Percentiles rank a stretch among this genome's conserved stretches.
phyloP scores from a whole-genome alignment of 2,329 filamentous ascomycete genomes.

The Xylaria sp. region DNA sequence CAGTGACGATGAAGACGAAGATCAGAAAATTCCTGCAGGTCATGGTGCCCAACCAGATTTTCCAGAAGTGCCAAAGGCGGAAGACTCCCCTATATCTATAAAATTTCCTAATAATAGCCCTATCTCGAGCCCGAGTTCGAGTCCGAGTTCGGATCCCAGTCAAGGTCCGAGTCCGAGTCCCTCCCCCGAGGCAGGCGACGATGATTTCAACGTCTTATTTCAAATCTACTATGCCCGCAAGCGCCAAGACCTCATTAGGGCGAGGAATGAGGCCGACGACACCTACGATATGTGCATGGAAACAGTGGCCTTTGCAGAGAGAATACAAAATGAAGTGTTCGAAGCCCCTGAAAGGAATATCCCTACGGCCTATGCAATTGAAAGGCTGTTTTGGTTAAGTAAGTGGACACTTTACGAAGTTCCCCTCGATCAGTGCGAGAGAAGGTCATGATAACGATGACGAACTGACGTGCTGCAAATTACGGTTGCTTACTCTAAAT shows the following conservation, averaged over 20 bases:
- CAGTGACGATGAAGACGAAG: not conserved
- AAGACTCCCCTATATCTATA: no score
- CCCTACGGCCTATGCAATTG: slow-evolving; percentile 18
- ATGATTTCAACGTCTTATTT: not conserved
- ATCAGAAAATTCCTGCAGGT: not conserved
- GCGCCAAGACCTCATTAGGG: not conserved
- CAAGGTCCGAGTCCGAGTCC: not conserved
- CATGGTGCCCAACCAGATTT: not conserved
- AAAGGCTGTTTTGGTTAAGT: slow-evolving; percentile 14
- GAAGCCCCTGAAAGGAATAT: not conserved
- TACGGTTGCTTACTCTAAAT: not conserved
- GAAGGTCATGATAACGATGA: not conserved
- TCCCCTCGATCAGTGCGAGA: not conserved
- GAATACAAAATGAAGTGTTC: slow-evolving; percentile 4
- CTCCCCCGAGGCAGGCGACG: not conserved
- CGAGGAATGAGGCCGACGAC: not conserved
- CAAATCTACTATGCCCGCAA: not conserved
- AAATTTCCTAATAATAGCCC: no score
- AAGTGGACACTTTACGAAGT: slow-evolving; percentile 6
- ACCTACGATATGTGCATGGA: not conserved
- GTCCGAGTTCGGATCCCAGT: not conserved
- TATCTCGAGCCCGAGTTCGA: not conserved
- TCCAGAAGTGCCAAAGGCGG: no score
- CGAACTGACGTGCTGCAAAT: not conserved
- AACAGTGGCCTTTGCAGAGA: not conserved